Evolutionary conservation across 345 rosid species (phyloP).

Genomic region (Noccaea caerulescens): DNA sequence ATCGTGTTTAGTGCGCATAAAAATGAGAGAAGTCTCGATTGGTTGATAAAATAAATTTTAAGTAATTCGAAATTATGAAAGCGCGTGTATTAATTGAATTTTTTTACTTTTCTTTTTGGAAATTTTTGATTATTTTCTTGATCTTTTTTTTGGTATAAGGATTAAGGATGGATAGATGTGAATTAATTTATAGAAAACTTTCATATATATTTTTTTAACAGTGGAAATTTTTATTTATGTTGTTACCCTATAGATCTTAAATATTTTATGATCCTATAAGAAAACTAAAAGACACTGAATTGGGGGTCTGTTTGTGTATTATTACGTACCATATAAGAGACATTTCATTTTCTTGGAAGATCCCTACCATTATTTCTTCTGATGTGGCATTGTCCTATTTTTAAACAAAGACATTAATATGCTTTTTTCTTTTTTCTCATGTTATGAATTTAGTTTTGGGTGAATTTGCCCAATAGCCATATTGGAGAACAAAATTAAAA

Average conservation of each 20-base stretch:
- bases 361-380: slow-evolving; percentile 24
- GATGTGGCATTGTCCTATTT: slow-evolving; percentile 20
- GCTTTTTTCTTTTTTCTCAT: not conserved
- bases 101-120: not conserved
- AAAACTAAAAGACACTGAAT: not conserved
- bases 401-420: not conserved
- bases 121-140: not conserved
- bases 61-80: slow-evolving; percentile 4
- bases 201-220: not conserved
- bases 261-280: slow-evolving; percentile 10
- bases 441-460: not conserved
- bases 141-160: not conserved
- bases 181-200: not conserved
- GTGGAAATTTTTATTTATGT: not conserved
- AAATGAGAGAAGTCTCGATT: slow-evolving; percentile 13
- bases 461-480: no score
- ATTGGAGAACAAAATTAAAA: no score
- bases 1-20: slow-evolving; percentile 21
- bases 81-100: not conserved
- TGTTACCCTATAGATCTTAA: not conserved
- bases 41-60: slow-evolving; percentile 23
- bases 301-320: not conserved
- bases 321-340: not conserved
- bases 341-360: slow-evolving; percentile 29
- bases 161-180: not conserved